Conservation (phyloP, 2,329 filamentous ascomycete species). For the Neofusicoccum laricinum region DNA sequence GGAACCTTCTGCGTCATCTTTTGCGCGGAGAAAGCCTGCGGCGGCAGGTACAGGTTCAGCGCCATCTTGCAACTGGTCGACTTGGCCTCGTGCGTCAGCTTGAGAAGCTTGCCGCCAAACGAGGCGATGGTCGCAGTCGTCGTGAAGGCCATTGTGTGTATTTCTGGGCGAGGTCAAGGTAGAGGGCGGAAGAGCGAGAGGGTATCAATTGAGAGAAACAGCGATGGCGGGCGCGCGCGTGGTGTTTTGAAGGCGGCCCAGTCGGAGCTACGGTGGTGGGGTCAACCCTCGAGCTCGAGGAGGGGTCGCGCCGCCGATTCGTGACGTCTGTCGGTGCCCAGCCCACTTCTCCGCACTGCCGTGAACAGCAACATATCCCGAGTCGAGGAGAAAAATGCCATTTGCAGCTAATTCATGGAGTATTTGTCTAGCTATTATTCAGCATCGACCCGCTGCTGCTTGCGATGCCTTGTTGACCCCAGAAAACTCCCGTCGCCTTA, state of each 20-base stretch:
- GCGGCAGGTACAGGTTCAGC: constrained; percentile 88
- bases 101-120: constrained; percentile 92
- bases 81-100: constrained; percentile 81
- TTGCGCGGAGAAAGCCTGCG: constrained; percentile 55
- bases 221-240: background rate
- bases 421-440: constrained; percentile 9
- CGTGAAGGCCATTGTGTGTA: constrained; percentile 64
- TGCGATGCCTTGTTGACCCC: constrained; percentile 27
- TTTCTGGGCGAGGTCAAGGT: background rate
- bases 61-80: constrained; percentile 84
- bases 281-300: constrained; percentile 11
- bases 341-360: constrained; percentile 14
- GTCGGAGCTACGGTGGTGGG: constrained; percentile 16
- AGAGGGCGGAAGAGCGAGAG: background rate
- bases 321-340: constrained; percentile 15
- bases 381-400: constrained; percentile 10
- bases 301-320: constrained; percentile 12
- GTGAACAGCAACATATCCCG: constrained; percentile 15
- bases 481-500: constrained; percentile 31
- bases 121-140: constrained; percentile 85
- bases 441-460: constrained; percentile 31
- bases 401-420: constrained; percentile 6
- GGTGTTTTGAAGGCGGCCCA: constrained; percentile 11
- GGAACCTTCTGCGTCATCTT: constrained; percentile 63
- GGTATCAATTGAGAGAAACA: background rate